These are phyloP conservation scores for Amesomyces nigricolor DNA, from an alignment of 2,329 filamentous ascomycete species.

Conservation along the genomic window DNA sequence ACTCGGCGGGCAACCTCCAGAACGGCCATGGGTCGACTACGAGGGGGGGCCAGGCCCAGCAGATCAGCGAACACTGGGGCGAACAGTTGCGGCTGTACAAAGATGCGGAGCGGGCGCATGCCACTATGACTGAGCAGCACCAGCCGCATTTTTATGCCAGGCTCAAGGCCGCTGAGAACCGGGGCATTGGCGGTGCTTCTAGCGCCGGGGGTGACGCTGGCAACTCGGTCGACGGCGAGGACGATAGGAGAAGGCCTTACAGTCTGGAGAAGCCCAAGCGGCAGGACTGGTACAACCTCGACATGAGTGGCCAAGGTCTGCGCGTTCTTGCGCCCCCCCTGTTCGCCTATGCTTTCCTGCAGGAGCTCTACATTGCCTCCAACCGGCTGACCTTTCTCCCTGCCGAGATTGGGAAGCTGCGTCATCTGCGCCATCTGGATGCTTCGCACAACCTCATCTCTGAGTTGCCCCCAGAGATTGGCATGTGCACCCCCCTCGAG, in stretches of 20 bases:
- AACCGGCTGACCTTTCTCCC: slow-evolving; percentile 85
- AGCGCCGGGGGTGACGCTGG: slow-evolving; percentile 44
- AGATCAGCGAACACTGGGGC: slow-evolving; percentile 69
- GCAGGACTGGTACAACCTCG: slow-evolving; percentile 88
- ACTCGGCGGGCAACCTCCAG: slow-evolving; percentile 48
- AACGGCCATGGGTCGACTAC: slow-evolving; percentile 50
- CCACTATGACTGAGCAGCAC: slow-evolving; percentile 62
- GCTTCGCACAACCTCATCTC: slow-evolving; percentile 81
- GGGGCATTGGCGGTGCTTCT: slow-evolving; percentile 54
- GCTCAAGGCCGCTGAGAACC: slow-evolving; percentile 64
- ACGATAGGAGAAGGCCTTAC: slow-evolving; percentile 55
- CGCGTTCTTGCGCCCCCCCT: slow-evolving; percentile 73
- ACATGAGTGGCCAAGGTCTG: slow-evolving; percentile 93
- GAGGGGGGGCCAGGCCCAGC: slow-evolving; percentile 47
- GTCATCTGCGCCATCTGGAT: slow-evolving; percentile 77
- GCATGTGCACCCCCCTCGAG: slow-evolving; percentile 92
- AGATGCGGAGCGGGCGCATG: slow-evolving; percentile 66
- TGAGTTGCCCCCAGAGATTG: slow-evolving; percentile 80
- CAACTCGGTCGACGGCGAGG: slow-evolving; percentile 49
- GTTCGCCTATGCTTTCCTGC: slow-evolving; percentile 84
- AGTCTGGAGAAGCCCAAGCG: slow-evolving; percentile 62
- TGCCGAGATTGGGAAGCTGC: slow-evolving; percentile 71
- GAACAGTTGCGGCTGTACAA: slow-evolving; percentile 79
- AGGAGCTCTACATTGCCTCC: slow-evolving; percentile 86
- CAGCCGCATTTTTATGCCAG: slow-evolving; percentile 67